A percentile compares a stretch with the other conserved stretches of the same genome.
Evolutionary conservation across 176 grass and related monocot genomes (phyloP).

Genomic region (Areca catechu): DNA sequence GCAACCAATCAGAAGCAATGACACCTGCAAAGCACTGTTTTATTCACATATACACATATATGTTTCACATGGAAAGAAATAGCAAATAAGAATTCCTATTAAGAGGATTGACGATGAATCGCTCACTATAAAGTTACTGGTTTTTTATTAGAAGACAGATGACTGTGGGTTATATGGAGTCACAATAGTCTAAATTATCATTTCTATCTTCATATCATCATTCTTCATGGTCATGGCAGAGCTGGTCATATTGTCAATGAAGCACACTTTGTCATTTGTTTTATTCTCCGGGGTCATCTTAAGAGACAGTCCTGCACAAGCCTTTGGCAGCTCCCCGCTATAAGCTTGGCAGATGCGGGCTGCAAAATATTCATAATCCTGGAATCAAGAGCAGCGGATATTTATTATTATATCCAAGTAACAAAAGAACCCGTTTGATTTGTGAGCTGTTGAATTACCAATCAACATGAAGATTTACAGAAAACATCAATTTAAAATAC

Average conservation of each 20-base stretch:
- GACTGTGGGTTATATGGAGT: background rate
- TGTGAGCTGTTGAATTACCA: no score
- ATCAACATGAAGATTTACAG: no score
- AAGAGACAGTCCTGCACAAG: conserved; percentile 30
- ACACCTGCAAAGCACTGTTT: no score
- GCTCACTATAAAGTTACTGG: no score
- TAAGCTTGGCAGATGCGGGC: conserved; percentile 67
- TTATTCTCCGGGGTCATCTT: conserved; percentile 12
- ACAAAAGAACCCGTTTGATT: no score
- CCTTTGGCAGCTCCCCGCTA: conserved; percentile 44
- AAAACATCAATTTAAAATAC: no score
- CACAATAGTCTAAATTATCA: background rate
- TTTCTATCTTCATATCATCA: conserved; percentile 14
- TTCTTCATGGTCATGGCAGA: background rate
- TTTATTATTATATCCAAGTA: no score
- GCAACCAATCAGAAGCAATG: no score
- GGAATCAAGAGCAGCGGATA: conserved; percentile 3
- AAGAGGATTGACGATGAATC: no score
- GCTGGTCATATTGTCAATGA: conserved; percentile 9
- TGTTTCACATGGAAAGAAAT: no score
- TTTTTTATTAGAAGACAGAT: background rate
- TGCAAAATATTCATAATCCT: conserved; percentile 79
- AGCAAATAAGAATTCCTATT: no score
- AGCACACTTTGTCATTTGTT: conserved; percentile 23
- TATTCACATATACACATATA: no score